Percentiles rank a stretch among this genome's conserved stretches.
Conservation (phyloP, 2,329 filamentous ascomycete genomes). For the Beauveria pseudobassiana region DNA sequence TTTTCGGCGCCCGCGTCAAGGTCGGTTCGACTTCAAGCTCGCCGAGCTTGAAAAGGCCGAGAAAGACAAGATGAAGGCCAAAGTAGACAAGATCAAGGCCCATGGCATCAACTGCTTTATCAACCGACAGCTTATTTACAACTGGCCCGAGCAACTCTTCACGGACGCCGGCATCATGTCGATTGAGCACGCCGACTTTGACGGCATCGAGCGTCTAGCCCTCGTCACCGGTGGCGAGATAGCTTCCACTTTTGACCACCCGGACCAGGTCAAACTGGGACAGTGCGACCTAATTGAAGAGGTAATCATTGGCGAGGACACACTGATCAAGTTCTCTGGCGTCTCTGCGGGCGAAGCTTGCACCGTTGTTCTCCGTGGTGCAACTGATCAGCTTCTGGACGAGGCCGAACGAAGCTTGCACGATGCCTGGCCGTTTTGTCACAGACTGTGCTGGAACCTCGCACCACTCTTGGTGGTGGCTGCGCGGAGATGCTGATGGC, state of each 20-base stretch:
- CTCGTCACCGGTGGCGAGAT: constrained; percentile 97
- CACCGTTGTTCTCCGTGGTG: constrained; percentile 92
- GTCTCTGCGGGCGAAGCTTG: constrained; percentile 90
- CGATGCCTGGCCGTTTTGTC: constrained; percentile 94
- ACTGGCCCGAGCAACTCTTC: constrained; percentile 99
- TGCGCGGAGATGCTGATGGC: constrained; percentile 99
- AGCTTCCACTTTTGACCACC: constrained; percentile 94
- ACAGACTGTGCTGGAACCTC: constrained; percentile 90
- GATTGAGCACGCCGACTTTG: constrained; percentile 98
- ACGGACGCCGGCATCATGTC: constrained; percentile 96
- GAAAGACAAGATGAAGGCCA: constrained; percentile 98
- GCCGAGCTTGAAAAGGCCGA: constrained; percentile 98
- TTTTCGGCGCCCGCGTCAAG: constrained; percentile 95
- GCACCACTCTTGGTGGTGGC: constrained; percentile 88
- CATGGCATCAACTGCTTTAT: constrained; percentile 99
- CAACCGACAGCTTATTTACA: constrained; percentile 98
- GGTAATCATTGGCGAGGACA: constrained; percentile 97
- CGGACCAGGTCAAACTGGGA: constrained; percentile 92
- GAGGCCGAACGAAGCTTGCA: constrained; percentile 95
- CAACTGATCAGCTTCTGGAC: constrained; percentile 92
- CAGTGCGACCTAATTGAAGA: constrained; percentile 95
- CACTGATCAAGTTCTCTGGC: constrained; percentile 93
- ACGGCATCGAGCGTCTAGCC: constrained; percentile 90
- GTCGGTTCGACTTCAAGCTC: constrained; percentile 90
- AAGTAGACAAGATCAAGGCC: constrained; percentile 97